Conservation (phyloP, 1,139 yeast genomes). For the Saccharomycopsis hybrid region DNA sequence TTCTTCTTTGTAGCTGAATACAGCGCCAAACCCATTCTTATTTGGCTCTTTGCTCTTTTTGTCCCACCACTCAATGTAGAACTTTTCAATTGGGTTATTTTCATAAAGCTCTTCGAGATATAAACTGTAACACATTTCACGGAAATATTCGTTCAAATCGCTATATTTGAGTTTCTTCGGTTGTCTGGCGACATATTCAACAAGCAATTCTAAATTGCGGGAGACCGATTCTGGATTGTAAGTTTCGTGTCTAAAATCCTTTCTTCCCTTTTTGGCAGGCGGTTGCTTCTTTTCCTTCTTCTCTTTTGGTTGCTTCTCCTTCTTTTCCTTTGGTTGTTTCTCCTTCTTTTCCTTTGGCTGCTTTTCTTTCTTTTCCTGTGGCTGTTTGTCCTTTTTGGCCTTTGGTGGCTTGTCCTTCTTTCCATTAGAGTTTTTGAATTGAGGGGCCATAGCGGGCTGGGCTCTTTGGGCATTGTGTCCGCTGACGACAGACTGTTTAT, state of each 20-base stretch:
- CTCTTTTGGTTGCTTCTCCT: not conserved
- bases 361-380: not conserved
- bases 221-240: slow-evolving; percentile 14
- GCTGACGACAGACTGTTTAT: too few species aligned
- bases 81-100: slow-evolving; percentile 40
- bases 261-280: slow-evolving; percentile 32
- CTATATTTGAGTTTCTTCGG: slow-evolving; percentile 44
- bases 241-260: not conserved
- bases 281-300: slow-evolving; percentile 32
- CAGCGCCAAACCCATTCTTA: slow-evolving; percentile 34
- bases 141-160: slow-evolving; percentile 43
- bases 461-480: too few species aligned
- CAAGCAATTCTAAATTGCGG: slow-evolving; percentile 18
- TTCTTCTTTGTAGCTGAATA: slow-evolving; percentile 30
- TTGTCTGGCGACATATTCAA: slow-evolving; percentile 23
- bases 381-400: not conserved
- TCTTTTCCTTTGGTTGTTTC: not conserved
- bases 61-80: slow-evolving; percentile 52
- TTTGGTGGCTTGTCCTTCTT: too few species aligned
- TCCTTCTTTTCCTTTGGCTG: not conserved
- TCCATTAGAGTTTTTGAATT: too few species aligned
- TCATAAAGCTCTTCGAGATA: slow-evolving; percentile 53
- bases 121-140: slow-evolving; percentile 54
- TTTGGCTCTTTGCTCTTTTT: slow-evolving; percentile 26
- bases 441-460: too few species aligned